These are phyloP conservation scores for Raffaelea albimanens DNA, from an alignment of 2,329 filamentous ascomycete species.

Conservation along the genomic window DNA sequence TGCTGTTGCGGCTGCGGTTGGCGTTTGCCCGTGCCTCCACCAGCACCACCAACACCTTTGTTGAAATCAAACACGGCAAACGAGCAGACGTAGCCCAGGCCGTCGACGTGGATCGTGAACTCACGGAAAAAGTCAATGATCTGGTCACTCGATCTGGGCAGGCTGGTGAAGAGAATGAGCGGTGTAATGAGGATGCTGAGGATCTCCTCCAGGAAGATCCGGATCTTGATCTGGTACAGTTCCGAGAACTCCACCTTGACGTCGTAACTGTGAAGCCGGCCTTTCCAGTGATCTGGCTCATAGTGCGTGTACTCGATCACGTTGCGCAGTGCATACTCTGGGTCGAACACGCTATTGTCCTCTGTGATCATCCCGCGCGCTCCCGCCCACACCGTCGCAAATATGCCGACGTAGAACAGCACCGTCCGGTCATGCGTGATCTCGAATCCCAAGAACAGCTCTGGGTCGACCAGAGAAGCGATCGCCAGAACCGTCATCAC, in stretches of 20 bases:
- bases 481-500: slow-evolving; percentile 77
- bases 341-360: slow-evolving; percentile 83
- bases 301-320: slow-evolving; percentile 93
- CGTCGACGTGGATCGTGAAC: slow-evolving; percentile 94
- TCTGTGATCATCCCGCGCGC: slow-evolving; percentile 78
- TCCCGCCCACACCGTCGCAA: slow-evolving; percentile 74
- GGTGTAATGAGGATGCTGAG: slow-evolving; percentile 88
- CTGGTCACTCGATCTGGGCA: slow-evolving; percentile 82
- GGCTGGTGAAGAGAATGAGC: slow-evolving; percentile 74
- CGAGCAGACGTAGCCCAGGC: slow-evolving; percentile 90
- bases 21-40: slow-evolving; percentile 1
- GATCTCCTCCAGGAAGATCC: slow-evolving; percentile 89
- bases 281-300: slow-evolving; percentile 79
- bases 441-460: slow-evolving; percentile 85
- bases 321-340: slow-evolving; percentile 76
- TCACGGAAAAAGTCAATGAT: slow-evolving; percentile 97
- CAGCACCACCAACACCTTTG: slow-evolving; percentile 48
- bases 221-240: slow-evolving; percentile 83
- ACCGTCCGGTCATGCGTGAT: slow-evolving; percentile 81
- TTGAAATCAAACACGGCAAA: slow-evolving; percentile 98
- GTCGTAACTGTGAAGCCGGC: slow-evolving; percentile 84
- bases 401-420: slow-evolving; percentile 79
- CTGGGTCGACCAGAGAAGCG: slow-evolving; percentile 78
- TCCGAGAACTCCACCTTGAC: slow-evolving; percentile 83
- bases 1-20: slow-evolving; percentile 17